phyloP scores from a whole-genome alignment of 768 basidiomycete species.

The Mycena vitilis region DNA sequence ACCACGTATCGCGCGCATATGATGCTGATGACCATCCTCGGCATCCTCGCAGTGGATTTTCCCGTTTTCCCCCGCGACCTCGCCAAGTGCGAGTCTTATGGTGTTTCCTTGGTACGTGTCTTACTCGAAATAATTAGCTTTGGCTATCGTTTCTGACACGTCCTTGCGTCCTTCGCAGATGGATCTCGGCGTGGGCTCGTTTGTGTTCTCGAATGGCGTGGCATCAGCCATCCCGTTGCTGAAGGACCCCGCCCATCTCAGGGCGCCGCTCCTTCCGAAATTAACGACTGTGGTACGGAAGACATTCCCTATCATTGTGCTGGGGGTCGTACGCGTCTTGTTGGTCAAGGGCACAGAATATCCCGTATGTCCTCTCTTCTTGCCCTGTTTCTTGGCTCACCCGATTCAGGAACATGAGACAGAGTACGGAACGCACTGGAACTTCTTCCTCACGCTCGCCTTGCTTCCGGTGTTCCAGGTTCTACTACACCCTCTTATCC shows the following conservation, averaged over 20 bases:
- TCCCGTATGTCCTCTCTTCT: constrained; percentile 67
- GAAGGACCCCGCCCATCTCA: constrained; percentile 68
- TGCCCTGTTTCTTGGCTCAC: neutral
- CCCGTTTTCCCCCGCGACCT: constrained; percentile 87
- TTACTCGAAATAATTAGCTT: constrained; percentile 3
- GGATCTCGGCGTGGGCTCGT: constrained; percentile 97
- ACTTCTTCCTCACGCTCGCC: constrained; percentile 96
- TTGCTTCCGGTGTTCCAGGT: constrained; percentile 81
- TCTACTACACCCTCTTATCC: constrained; percentile 74
- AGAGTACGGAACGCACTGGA: constrained; percentile 98
- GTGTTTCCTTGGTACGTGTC: constrained; percentile 85
- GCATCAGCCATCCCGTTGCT: constrained; percentile 88
- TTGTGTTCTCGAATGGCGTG: constrained; percentile 95
- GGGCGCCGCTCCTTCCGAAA: constrained; percentile 62
- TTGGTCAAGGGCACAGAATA: constrained; percentile 95
- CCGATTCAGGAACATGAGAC: constrained; percentile 84
- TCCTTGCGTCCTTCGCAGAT: constrained; percentile 66
- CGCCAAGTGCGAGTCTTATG: constrained; percentile 95
- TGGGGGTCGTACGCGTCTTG: constrained; percentile 83
- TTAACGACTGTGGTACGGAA: constrained; percentile 64
- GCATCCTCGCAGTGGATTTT: constrained; percentile 97
- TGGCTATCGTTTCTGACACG: neutral
- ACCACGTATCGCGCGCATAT: constrained; percentile 93
- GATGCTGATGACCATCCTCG: constrained; percentile 92
- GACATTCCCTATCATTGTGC: constrained; percentile 70